Evolutionary conservation across 2,329 filamentous ascomycete genomes (phyloP).

Genomic region (Penicillium italicum): DNA sequence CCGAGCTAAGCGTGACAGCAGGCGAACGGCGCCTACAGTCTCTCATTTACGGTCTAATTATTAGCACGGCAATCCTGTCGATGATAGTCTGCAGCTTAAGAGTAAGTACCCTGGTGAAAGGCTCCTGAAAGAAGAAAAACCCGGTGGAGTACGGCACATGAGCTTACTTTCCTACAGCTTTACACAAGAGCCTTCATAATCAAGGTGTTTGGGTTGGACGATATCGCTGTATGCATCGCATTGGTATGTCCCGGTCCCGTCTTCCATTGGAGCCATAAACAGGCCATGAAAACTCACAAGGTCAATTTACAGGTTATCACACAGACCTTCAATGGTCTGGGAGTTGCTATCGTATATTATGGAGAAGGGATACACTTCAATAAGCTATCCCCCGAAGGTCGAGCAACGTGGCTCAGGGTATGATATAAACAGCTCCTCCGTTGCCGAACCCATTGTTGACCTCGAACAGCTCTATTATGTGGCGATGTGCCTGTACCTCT

Average conservation of each 20-base stretch:
- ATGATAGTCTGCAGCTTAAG: conserved; percentile 6
- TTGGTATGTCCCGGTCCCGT: not conserved
- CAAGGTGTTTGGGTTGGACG: conserved; percentile 1
- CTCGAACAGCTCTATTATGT: conserved; percentile 3
- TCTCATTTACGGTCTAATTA: conserved; percentile 8
- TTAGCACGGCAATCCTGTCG: not conserved
- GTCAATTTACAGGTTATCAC: not conserved
- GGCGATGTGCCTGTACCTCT: conserved; percentile 10
- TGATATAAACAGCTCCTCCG: not conserved
- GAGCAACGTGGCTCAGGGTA: conserved; percentile 8
- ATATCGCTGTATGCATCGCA: conserved; percentile 6
- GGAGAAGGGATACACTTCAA: conserved; percentile 5
- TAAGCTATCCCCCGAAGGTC: not conserved
- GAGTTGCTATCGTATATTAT: conserved; percentile 4
- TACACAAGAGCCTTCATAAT: not conserved
- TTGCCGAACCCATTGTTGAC: not conserved
- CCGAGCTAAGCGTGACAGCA: not conserved
- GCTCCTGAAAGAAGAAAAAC: too few relatives aligned
- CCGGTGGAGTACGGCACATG: not conserved
- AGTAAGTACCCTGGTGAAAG: not conserved
- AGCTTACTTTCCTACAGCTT: not conserved
- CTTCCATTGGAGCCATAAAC: not conserved
- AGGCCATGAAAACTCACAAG: not conserved
- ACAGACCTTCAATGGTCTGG: conserved; percentile 5
- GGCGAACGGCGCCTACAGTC: not conserved